Conservation (phyloP, 768 basidiomycete genomes). For the Gymnopilus dilepis region DNA sequence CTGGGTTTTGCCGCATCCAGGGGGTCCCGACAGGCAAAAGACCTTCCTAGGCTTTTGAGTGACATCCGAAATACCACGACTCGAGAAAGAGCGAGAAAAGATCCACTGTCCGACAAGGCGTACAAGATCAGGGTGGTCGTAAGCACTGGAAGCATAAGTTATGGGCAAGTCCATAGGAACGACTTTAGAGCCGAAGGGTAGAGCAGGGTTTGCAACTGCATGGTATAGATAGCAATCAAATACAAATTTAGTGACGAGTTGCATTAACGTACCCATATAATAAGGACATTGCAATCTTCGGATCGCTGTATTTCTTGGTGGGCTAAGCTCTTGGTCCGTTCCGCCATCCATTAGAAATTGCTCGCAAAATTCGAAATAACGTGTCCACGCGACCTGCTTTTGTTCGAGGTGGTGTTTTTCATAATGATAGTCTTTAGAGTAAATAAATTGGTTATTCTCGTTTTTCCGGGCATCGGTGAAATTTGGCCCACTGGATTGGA, state of each 20-base stretch:
- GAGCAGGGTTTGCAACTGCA: constrained; percentile 19
- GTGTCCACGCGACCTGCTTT: constrained; percentile 25
- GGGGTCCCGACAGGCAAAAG: constrained; percentile 21
- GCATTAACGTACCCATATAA: constrained; percentile 22
- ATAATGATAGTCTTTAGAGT: constrained; percentile 17
- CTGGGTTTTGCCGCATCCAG: constrained; percentile 21
- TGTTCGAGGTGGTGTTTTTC: constrained; percentile 26
- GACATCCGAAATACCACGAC: neutral
- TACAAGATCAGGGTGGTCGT: constrained; percentile 21
- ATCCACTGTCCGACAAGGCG: constrained; percentile 26
- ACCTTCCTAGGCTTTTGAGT: constrained; percentile 14
- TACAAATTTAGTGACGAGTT: too few relatives aligned
- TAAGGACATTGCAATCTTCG: constrained; percentile 20
- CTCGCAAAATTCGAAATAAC: constrained; percentile 24
- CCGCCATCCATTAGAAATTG: constrained; percentile 14
- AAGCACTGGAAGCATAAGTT: neutral
- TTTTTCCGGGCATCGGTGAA: too few relatives aligned
- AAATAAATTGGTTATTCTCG: too few relatives aligned
- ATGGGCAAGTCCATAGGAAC: constrained; percentile 25
- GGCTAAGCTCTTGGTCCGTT: constrained; percentile 11
- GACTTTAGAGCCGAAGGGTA: constrained; percentile 17
- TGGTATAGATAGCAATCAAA: neutral
- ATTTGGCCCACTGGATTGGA: constrained; percentile 18
- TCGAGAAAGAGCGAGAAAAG: constrained; percentile 15
- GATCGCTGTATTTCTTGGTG: constrained; percentile 16